Base-by-base conservation (phyloP, 345 rosid genomes). In the Dipteronia dyeriana region DNA sequence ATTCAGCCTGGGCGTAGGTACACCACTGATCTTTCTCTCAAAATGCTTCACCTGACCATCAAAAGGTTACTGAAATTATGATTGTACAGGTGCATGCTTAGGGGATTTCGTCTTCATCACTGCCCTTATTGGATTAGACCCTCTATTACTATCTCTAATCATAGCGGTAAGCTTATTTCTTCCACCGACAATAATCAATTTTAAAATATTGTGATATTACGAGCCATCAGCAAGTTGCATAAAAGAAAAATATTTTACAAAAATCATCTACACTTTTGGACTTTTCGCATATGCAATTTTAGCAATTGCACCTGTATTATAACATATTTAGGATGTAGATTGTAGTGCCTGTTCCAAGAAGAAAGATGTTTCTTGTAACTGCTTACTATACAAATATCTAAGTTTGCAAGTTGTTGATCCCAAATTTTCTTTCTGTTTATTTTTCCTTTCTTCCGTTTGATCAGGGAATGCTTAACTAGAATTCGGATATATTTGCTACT, bases 51-150 rank as follows among this genome's bases (percentile, higher is more conserved):
- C 67, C 51, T 78, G n/a, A 75, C 71, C 31, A 29, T 22, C 2
- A 64, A 76, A 75, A 43, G 49, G 25, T 62, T 39, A 23, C 78
- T 41, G 13, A 75, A 63, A 70, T 49, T 77, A 75, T 76, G 65
- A 51, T 78, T 66, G 31, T 84, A 68, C 84, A 94, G 98, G 84
- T 94, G 99, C 90, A 92, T 92, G 91, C 92, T 96, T 9, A 89
- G 97, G 83, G 98, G 98, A 47, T 92, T 96, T 85, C 92, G 95
- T 73, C 86, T 96, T 81, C 95, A 88, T 76, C 88, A 87, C 68
- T 92, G 99, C 75, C 99, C 98, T 73, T 92, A 92, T 70, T 96
- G 99, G 99, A 86, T 94, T 76, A 88, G 97, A 86, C 99, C 99
- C 16, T 87, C 95, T 23, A 86, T 96, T 54, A 89, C 90, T 4